A percentile compares a stretch with the other conserved stretches of the same genome.
phyloP scores from a whole-genome alignment of 192 early-diverging fungal genomes.

The Backusella sp. region DNA sequence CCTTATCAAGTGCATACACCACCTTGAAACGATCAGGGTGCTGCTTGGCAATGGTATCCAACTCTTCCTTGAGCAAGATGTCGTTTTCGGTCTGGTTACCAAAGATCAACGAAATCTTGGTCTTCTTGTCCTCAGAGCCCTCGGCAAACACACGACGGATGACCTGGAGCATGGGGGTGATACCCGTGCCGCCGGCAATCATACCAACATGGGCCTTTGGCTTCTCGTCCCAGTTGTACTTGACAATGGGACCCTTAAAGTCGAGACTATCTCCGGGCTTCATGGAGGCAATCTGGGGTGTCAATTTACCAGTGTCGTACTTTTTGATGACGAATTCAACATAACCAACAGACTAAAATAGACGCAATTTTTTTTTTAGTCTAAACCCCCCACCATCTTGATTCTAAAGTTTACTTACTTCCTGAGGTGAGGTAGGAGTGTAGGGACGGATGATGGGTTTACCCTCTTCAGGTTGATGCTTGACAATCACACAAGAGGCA shows the following conservation, averaged over 20 bases:
- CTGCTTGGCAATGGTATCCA: conserved; percentile 56
- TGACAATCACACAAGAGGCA: conserved; percentile 79
- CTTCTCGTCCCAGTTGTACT: conserved; percentile 65
- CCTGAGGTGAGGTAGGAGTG: conserved; percentile 62
- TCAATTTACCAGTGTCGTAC: conserved; percentile 61
- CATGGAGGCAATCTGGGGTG: conserved; percentile 52
- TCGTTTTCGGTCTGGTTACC: conserved; percentile 71
- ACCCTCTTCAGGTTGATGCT: conserved; percentile 33
- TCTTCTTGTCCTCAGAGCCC: conserved; percentile 58
- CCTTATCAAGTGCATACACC: conserved; percentile 65
- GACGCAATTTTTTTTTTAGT: neutral
- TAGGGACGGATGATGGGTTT: conserved; percentile 70
- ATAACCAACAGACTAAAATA: conserved; percentile 40
- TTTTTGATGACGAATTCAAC: conserved; percentile 75
- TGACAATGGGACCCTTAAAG: conserved; percentile 74
- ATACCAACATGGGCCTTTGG: conserved; percentile 61
- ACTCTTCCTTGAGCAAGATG: conserved; percentile 62
- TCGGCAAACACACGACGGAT: conserved; percentile 62
- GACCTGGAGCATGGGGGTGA: conserved; percentile 73
- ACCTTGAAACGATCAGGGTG: conserved; percentile 69
- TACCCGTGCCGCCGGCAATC: conserved; percentile 77
- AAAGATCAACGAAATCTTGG: conserved; percentile 73
- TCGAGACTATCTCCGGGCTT: conserved; percentile 70
- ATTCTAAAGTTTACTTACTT: conserved; percentile 17
- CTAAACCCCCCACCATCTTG: too few relatives aligned